Evolutionary conservation across 2,329 filamentous ascomycete species (phyloP), one percentile per base, ranked within the genome.

Genomic region (Claviceps sp.): DNA sequence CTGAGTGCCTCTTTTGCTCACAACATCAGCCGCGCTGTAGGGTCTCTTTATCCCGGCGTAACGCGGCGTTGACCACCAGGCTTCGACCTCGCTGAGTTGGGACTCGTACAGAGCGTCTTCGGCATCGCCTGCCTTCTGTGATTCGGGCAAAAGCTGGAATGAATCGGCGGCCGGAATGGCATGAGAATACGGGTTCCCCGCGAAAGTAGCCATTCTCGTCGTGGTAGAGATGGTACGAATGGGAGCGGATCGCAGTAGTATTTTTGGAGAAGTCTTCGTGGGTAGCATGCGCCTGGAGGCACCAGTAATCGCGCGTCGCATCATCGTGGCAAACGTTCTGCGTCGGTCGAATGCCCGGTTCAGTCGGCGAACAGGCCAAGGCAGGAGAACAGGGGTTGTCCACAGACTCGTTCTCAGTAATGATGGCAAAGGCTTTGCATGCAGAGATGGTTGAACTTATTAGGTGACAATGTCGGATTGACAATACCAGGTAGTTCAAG

Each of bases 21-120:
- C 91, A 5, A 98, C 85, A 70, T 95, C 90, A 61, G 84, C 86
- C 1, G 89, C 86, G 18, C 84, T 85, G 67, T 97, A 98, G 11
- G 91, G 89, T 46, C 93, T 79, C 73, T 86, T 93, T 73, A 97
- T 96, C 55, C 87, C 91, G 58, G 85, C 78, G 66, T 82, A 98
- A 52, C 93, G 82, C 7, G 88, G 84, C 42, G 84, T 85, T 20
- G 79, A 77, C 91, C 91, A 98, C 93, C 91, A 97, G 30, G 84
- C 78, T 66, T 90, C 81, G 13, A 97, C 88, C 61, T 93, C 85
- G 61, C 84, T 78, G 50, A 97, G 75, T 65, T 96, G 88, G 56
- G 86, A 79, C 43, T 90, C 81, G 66, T 90, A 95, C 1, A 96
- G 76, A 1, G 81, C 81, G 69, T 97, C 89, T 68, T 97, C 93